Conservation (phyloP, 2,329 filamentous ascomycete genomes). For the Dactylella cylindrospora region DNA sequence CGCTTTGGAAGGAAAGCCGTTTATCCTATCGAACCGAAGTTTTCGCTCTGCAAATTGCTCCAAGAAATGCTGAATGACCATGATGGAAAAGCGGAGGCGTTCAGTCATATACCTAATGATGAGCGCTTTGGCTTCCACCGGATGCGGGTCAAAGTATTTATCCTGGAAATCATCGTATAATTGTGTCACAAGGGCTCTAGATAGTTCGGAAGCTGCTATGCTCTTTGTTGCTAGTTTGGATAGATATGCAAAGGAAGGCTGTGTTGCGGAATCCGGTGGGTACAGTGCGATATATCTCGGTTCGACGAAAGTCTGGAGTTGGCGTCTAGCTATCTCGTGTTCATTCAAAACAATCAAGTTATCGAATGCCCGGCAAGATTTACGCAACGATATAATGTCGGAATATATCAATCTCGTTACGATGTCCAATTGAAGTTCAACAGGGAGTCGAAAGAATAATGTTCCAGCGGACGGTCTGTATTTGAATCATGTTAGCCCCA, state of each 20-base stretch:
- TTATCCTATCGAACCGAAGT: conserved; percentile 21
- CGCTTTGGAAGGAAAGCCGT: conserved; percentile 21
- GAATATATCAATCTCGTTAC: conserved; percentile 41
- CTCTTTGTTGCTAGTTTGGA: conserved; percentile 39
- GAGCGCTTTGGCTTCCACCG: conserved; percentile 14
- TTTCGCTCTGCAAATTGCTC: conserved; percentile 41
- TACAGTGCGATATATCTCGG: conserved; percentile 36
- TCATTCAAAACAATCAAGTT: conserved; percentile 24
- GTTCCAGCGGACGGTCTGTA: conserved; percentile 14
- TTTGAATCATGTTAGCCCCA: background rate
- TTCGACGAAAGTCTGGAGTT: conserved; percentile 27
- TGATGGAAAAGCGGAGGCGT: conserved; percentile 34
- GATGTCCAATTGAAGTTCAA: conserved; percentile 34
- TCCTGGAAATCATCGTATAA: conserved; percentile 38
- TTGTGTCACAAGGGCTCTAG: conserved; percentile 25
- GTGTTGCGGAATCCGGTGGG: conserved; percentile 13
- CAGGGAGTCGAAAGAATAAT: conserved; percentile 31
- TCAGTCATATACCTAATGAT: conserved; percentile 39
- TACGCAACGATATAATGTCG: conserved; percentile 34
- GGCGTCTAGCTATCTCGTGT: conserved; percentile 29
- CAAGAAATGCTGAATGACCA: conserved; percentile 40
- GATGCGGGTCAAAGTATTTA: conserved; percentile 40
- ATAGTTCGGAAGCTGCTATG: conserved; percentile 37
- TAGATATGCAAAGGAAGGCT: conserved; percentile 34
- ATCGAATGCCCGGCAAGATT: conserved; percentile 32